phyloP scores from a whole-genome alignment of 768 basidiomycete genomes.

The Tremella fuciformis region DNA sequence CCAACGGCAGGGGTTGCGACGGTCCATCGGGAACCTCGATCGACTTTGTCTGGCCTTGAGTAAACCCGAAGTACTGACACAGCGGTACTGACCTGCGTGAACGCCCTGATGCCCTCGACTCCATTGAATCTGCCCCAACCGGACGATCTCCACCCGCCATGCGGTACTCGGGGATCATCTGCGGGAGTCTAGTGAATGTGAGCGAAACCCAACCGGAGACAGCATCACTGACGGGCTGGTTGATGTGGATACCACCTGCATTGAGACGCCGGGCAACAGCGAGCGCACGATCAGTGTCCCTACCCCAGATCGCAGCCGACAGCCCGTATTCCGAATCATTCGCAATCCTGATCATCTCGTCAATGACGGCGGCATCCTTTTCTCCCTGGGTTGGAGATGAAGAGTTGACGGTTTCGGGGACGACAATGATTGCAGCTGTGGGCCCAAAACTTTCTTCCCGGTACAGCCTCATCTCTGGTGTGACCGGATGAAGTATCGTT shows the following conservation, averaged over 20 bases:
- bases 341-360: conserved; percentile 61
- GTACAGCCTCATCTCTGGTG: conserved; percentile 11
- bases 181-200: conserved; percentile 44
- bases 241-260: conserved; percentile 58
- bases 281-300: conserved; percentile 55
- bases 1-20: not conserved
- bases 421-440: conserved; percentile 55
- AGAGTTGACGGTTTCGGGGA: not conserved
- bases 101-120: conserved; percentile 29
- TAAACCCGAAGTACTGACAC: too few species aligned
- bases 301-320: conserved; percentile 59
- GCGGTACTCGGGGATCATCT: conserved; percentile 36
- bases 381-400: not conserved
- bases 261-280: conserved; percentile 57
- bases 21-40: not conserved
- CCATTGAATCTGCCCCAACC: conserved; percentile 49
- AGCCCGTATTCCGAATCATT: conserved; percentile 61
- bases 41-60: not conserved
- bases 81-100: conserved; percentile 27
- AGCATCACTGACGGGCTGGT: conserved; percentile 46
- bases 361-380: conserved; percentile 29
- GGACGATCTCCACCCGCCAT: conserved; percentile 37
- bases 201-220: conserved; percentile 53
- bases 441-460: conserved; percentile 61
- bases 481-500: not conserved